phyloP scores from a whole-genome alignment of 2,329 filamentous ascomycete species.

The Sclerotinia minor region DNA sequence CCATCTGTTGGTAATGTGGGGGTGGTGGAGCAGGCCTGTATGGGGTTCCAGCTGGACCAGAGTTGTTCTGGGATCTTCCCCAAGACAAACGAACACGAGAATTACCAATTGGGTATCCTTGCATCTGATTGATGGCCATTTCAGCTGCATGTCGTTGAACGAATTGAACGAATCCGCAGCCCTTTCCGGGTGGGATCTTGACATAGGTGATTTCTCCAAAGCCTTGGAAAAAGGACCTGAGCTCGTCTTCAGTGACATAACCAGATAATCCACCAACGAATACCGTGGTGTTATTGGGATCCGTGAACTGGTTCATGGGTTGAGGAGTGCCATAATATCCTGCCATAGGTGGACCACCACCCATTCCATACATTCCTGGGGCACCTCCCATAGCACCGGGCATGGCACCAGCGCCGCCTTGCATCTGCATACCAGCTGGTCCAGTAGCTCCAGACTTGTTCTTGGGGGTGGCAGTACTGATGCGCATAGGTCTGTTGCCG shows the following conservation, averaged over 20 bases:
- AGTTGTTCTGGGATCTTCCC: constrained; percentile 99
- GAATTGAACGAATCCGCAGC: constrained; percentile 98
- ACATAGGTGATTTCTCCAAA: constrained; percentile 99
- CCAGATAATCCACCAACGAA: constrained; percentile 96
- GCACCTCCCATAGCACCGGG: constrained; percentile 49
- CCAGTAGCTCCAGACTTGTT: constrained; percentile 64
- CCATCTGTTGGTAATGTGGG: constrained; percentile 69
- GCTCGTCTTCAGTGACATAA: constrained; percentile 98
- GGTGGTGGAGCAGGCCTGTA: constrained; percentile 90
- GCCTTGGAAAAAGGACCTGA: constrained; percentile 99
- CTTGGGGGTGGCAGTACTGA: constrained; percentile 96
- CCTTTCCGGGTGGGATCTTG: constrained; percentile 99
- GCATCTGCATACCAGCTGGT: constrained; percentile 53
- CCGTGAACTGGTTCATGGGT: constrained; percentile 99
- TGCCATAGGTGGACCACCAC: constrained; percentile 57
- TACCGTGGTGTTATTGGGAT: constrained; percentile 98
- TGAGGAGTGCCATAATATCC: constrained; percentile 68
- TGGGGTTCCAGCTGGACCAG: constrained; percentile 89
- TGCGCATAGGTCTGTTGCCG: constrained; percentile 97
- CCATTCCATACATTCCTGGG: constrained; percentile 67
- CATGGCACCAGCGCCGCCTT: constrained; percentile 46
- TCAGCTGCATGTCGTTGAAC: constrained; percentile 97
- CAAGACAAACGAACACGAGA: constrained; percentile 95
- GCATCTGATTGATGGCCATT: constrained; percentile 99
- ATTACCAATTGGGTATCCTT: constrained; percentile 98